Evolutionary conservation across 331 rosid species (phyloP).

Genomic region (Saraca asoca): DNA sequence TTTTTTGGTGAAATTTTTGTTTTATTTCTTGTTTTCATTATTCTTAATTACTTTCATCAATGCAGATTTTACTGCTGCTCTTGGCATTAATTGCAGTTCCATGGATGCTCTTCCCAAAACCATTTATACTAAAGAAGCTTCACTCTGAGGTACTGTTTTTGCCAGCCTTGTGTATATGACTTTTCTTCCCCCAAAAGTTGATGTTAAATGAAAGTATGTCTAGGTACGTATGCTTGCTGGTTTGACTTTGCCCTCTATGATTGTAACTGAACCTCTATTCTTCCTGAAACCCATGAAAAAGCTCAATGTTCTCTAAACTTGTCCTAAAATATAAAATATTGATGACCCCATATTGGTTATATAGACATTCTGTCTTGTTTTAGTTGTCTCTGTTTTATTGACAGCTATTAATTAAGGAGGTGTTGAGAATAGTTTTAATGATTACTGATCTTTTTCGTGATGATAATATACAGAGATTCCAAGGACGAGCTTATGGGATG

Average conservation of each 20-base stretch:
- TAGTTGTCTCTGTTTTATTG: slow-evolving; percentile 36
- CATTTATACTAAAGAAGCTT: slow-evolving; percentile 86
- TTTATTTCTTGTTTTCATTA: slow-evolving; percentile 26
- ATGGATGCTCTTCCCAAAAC: slow-evolving; percentile 99
- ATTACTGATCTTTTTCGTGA: slow-evolving; percentile 32
- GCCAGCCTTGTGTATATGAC: slow-evolving; percentile 28
- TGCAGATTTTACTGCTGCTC: slow-evolving; percentile 90
- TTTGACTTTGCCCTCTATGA: slow-evolving; percentile 32
- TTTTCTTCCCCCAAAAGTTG: slow-evolving; percentile 27
- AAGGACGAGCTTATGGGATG: slow-evolving; percentile 87
- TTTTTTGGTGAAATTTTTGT: slow-evolving; percentile 22
- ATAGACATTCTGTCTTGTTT: slow-evolving; percentile 26
- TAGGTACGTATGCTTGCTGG: slow-evolving; percentile 27
- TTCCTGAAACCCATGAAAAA: slow-evolving; percentile 22
- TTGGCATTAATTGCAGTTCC: slow-evolving; percentile 95
- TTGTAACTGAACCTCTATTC: slow-evolving; percentile 9
- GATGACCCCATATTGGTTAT: neutral
- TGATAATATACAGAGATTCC: slow-evolving; percentile 75
- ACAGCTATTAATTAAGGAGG: slow-evolving; percentile 29
- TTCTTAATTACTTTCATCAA: slow-evolving; percentile 38
- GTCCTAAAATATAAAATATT: slow-evolving; percentile 8
- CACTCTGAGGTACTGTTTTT: slow-evolving; percentile 71
- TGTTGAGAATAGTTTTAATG: slow-evolving; percentile 23
- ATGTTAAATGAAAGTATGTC: slow-evolving; percentile 8
- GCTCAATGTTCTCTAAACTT: slow-evolving; percentile 24